phyloP scores from a whole-genome alignment of 768 basidiomycete species.

The Mycena olivaceomarginata region DNA sequence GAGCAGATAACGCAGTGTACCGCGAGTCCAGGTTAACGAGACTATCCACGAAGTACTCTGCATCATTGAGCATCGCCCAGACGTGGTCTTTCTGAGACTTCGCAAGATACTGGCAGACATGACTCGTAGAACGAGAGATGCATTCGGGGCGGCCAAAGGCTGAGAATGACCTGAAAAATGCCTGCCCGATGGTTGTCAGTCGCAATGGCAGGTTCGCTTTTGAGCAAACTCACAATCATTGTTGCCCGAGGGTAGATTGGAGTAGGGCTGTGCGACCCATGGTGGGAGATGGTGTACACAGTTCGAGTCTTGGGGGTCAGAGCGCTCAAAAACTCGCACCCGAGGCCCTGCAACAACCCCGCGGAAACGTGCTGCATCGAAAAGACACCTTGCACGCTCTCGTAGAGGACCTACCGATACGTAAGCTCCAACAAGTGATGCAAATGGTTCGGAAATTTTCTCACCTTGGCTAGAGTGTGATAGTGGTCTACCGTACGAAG shows the following conservation, averaged over 20 bases:
- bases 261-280: constrained; percentile 42
- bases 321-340: constrained; percentile 35
- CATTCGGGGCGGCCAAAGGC: constrained; percentile 38
- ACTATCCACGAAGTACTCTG: constrained; percentile 27
- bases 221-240: constrained; percentile 37
- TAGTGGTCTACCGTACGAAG: constrained; percentile 36
- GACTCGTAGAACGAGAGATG: constrained; percentile 31
- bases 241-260: constrained; percentile 35
- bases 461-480: constrained; percentile 38
- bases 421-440: constrained; percentile 17
- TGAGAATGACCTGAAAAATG: constrained; percentile 41
- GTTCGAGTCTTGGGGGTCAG: constrained; percentile 38
- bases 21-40: constrained; percentile 18
- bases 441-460: constrained; percentile 6
- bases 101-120: constrained; percentile 19
- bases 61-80: constrained; percentile 38
- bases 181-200: constrained; percentile 27
- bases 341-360: constrained; percentile 25
- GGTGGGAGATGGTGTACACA: constrained; percentile 40
- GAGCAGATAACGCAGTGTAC: constrained; percentile 18
- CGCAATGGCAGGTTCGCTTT: constrained; percentile 10
- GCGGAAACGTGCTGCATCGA: constrained; percentile 42
- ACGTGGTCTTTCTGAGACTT: constrained; percentile 33
- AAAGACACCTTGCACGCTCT: constrained; percentile 42
- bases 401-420: constrained; percentile 32